A percentile compares a stretch with the other conserved stretches of the same genome.
phyloP scores from a whole-genome alignment of 345 rosid genomes.

The Hibiscus tridactylites region DNA sequence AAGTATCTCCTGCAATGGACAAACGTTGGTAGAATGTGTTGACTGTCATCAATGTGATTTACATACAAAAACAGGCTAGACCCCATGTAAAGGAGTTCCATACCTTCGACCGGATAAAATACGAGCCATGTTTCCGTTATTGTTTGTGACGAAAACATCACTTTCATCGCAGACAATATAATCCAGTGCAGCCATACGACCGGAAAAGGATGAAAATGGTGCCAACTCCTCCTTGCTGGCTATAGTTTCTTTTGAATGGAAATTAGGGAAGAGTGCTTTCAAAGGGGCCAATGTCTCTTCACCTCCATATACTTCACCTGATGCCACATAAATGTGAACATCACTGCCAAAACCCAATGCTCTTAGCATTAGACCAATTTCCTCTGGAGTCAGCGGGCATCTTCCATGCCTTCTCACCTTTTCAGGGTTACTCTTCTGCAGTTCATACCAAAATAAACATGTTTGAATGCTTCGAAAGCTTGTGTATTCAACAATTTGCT shows the following conservation, averaged over 20 bases:
- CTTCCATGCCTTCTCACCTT: conserved; percentile 72
- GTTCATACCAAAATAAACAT: conserved; percentile 2
- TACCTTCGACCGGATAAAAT: conserved; percentile 94
- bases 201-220: conserved; percentile 61
- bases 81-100: not conserved
- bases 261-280: conserved; percentile 76
- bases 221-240: conserved; percentile 63
- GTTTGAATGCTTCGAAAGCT: not conserved
- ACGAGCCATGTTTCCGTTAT: conserved; percentile 95
- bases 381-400: conserved; percentile 90
- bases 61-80: conserved; percentile 9
- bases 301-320: conserved; percentile 90
- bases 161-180: conserved; percentile 90
- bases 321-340: conserved; percentile 78
- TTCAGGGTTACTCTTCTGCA: conserved; percentile 65
- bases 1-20: conserved; percentile 61
- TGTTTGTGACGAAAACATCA: conserved; percentile 85
- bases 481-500: not conserved
- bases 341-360: conserved; percentile 81
- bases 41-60: too few species aligned
- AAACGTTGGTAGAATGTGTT: not conserved
- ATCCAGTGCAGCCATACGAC: conserved; percentile 94
- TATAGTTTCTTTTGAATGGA: conserved; percentile 77
- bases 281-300: conserved; percentile 71
- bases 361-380: conserved; percentile 85